Evolutionary conservation across 495 filamentous ascomycete genomes (phyloP).

Genomic region (Aspergillus avenaceus): DNA sequence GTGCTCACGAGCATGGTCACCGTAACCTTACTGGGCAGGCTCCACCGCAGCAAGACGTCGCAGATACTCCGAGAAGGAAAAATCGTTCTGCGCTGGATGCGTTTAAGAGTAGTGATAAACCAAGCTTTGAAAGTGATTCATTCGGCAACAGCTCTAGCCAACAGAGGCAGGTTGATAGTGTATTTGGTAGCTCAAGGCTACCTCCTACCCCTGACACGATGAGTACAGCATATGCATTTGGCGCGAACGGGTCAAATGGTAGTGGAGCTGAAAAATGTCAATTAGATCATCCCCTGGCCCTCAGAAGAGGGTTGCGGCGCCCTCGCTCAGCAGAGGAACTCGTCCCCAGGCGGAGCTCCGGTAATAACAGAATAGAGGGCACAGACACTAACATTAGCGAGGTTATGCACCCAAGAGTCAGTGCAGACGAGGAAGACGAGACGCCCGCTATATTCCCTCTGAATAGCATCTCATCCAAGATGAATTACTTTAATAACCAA

Average conservation of each 20-base stretch:
- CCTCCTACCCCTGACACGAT: conserved; percentile 46
- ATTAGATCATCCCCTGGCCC: conserved; percentile 7
- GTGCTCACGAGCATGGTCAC: conserved; percentile 16
- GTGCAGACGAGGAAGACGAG: conserved; percentile 17
- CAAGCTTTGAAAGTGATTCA: conserved; percentile 17
- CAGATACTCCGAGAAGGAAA: conserved; percentile 17
- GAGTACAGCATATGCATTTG: conserved; percentile 34
- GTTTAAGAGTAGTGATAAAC: conserved; percentile 10
- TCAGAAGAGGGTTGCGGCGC: conserved; percentile 23
- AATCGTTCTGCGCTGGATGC: conserved; percentile 16
- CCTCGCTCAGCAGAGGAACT: conserved; percentile 35
- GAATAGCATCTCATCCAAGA: conserved; percentile 27
- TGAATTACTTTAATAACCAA: conserved; percentile 21
- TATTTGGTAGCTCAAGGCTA: conserved; percentile 33
- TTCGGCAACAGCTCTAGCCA: conserved; percentile 20
- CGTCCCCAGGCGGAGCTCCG: conserved; percentile 25
- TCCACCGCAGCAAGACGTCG: conserved; percentile 16
- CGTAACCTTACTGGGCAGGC: conserved; percentile 30
- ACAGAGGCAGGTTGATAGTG: conserved; percentile 25
- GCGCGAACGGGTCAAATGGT: conserved; percentile 31
- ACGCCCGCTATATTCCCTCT: conserved; percentile 30
- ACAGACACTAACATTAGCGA: conserved; percentile 32
- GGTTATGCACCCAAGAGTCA: conserved; percentile 20
- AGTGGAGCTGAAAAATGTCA: conserved; percentile 27
- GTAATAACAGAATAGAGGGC: conserved; percentile 25